Base-by-base conservation (phyloP, 148 eudicot species). In the Vaccinium vitisidaea region DNA sequence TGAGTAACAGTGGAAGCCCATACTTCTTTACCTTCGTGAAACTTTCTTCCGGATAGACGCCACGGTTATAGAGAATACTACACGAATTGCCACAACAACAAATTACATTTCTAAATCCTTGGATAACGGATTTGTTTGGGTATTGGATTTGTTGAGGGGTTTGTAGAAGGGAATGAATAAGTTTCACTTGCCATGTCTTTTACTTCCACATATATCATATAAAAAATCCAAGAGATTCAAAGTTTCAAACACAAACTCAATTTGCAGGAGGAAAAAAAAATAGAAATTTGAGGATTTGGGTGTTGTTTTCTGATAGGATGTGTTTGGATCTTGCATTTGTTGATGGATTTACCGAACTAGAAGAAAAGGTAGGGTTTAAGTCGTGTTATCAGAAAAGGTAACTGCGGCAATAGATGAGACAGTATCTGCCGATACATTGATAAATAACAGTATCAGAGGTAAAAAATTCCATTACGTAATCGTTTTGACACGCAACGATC, bases 1-100 rank as follows among this genome's bases (percentile, higher is more conserved):
- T 93, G 15, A 95, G 94, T 85, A 97, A 87, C 98, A 97, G 70
- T 71, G 98, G 98, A 36, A 97, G 92, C 58, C 99, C 99, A 83
- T 97, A 97, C 80, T 97, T 97, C 91, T 97, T 97, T 81, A 97
- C 99, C 84, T 87, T 97, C 0, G 78, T 89, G 84, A 97, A 97
- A 86, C 96, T 97, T 83, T 97, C 99, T 91, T 93, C 99, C 0
- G 99, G 98, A 83, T 97, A 97, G 30, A 97, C 92, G 23, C 95
- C 99, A 3, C 99, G 93, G 87, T 97, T 97, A 84, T 97, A 97
- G 53, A 97, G 81, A 86, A 97, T 97, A 88, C 99, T 97, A 83
- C 83, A 80, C 16, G 80, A 79, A 53, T 80, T 54, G 19, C 46
- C 82, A 46, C 46, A 39, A 18, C 70, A 80, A 15, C 30, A 80